Conservation (phyloP, 73 alveolate genomes). For the Paramecium tetraurelia region DNA sequence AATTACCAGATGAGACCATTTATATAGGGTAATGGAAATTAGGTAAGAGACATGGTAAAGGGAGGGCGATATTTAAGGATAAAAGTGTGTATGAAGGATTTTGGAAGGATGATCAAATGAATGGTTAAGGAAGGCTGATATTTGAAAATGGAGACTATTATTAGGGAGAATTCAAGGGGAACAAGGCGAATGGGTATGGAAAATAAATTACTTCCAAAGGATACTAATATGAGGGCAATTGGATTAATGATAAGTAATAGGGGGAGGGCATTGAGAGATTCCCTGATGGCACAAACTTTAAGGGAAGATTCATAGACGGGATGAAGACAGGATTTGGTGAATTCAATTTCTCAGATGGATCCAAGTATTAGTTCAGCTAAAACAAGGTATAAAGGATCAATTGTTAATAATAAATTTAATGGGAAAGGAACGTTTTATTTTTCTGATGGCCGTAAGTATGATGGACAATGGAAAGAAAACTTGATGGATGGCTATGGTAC, state of each 20-base stretch:
- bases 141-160: conserved; percentile 65
- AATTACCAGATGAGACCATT: not conserved
- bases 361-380: conserved; percentile 4
- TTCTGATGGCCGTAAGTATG: conserved; percentile 59
- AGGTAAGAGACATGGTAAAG: conserved; percentile 52
- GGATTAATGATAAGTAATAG: conserved; percentile 64
- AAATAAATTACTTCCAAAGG: conserved; percentile 32
- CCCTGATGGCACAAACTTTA: conserved; percentile 72
- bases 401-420: conserved; percentile 41
- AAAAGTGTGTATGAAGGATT: conserved; percentile 64
- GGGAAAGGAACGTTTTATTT: conserved; percentile 58
- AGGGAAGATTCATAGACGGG: conserved; percentile 64
- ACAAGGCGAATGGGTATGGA: conserved; percentile 66
- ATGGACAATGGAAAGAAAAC: conserved; percentile 55
- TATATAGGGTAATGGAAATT: conserved; percentile 61
- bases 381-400: conserved; percentile 52
- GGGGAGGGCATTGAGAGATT: conserved; percentile 71
- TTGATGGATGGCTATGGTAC: conserved; percentile 25
- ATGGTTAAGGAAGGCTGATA: conserved; percentile 59
- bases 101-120: conserved; percentile 36
- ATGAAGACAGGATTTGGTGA: conserved; percentile 69
- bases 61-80: conserved; percentile 43
- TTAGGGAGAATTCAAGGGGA: conserved; percentile 60
- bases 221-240: conserved; percentile 55
- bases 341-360: conserved; percentile 67